Evolutionary conservation across 768 basidiomycete genomes (phyloP).

Genomic region (Gyrodon lividus): DNA sequence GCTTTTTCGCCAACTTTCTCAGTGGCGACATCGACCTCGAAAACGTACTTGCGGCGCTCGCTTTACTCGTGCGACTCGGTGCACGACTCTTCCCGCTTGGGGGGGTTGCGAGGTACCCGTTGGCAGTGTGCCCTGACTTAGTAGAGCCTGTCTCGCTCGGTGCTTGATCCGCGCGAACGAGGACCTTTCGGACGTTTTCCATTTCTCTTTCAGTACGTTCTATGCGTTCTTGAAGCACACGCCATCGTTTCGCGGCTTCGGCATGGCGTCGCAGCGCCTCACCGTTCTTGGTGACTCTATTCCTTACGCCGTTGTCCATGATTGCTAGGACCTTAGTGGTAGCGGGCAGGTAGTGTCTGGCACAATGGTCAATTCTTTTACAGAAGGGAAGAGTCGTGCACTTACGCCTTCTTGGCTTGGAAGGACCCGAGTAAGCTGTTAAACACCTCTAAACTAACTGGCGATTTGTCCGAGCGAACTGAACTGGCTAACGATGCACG

Average conservation of each 20-base stretch:
- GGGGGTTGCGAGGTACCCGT: slow-evolving; percentile 67
- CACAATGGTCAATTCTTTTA: slow-evolving; percentile 10
- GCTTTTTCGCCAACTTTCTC: slow-evolving; percentile 70
- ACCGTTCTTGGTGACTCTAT: slow-evolving; percentile 94
- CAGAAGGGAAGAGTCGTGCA: slow-evolving; percentile 15
- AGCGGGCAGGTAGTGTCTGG: slow-evolving; percentile 92
- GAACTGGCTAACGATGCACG: slow-evolving; percentile 44
- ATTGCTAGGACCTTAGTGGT: slow-evolving; percentile 90
- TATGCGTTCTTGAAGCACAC: slow-evolving; percentile 76
- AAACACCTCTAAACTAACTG: slow-evolving; percentile 61
- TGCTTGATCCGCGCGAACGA: slow-evolving; percentile 48
- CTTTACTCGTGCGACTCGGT: slow-evolving; percentile 35
- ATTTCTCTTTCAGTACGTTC: slow-evolving; percentile 79
- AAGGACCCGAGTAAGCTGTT: slow-evolving; percentile 69
- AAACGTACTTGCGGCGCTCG: slow-evolving; percentile 48
- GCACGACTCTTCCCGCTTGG: slow-evolving; percentile 45
- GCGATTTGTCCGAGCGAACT: slow-evolving; percentile 49
- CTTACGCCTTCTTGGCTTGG: slow-evolving; percentile 85
- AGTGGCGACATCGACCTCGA: slow-evolving; percentile 81
- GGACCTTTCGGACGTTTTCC: slow-evolving; percentile 62
- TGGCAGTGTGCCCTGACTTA: slow-evolving; percentile 54
- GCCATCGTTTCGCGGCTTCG: slow-evolving; percentile 87
- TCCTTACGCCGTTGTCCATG: slow-evolving; percentile 90
- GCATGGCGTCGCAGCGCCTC: slow-evolving; percentile 89
- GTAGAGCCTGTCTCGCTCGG: slow-evolving; percentile 73